Evolutionary conservation across 179 eudicot genomes (phyloP), one percentile per base, ranked within the genome.

Genomic region (Silene noctiflora): DNA sequence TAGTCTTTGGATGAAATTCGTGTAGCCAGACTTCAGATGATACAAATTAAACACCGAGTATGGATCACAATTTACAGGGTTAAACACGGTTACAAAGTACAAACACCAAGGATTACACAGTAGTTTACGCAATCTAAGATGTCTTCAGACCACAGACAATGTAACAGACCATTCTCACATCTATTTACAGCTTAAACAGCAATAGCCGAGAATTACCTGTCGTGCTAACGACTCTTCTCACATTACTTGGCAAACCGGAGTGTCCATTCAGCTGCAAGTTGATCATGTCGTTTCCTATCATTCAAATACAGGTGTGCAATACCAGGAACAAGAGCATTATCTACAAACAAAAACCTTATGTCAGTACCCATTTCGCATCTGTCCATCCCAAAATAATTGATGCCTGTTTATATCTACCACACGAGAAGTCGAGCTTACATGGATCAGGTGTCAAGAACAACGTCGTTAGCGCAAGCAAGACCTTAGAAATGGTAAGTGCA

Each of bases 251-350:
- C 99, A 73, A 95, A 95, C 67, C 99, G 88, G 39, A 76, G 81
- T 0, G 97, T 95, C 98, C 98, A 95, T 83, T 91, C 91, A 13
- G 97, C 97, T 65, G 99, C 98, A 78, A 88, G 76, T 84, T 90
- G 87, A 77, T 95, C 97, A 51, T 93, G 94, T 79, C 87, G 91
- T 51, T 83, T 80, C 80, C 84, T 87, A 78, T 95, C 98, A 21
- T 70, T 87, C 84, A 91, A 80, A 83, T 89, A 93, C 71, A 90
- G 78, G 77, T 78, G 93, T 5, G 96, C 98, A 67, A 90, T 87
- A 66, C 86, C 89, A 1, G 99, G 91, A 74, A 88, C 84, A 61
- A 87, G 84, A 2, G 97, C 86, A 77, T 88, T 81, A 83, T 87
- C 97, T 95, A 86, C 87, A 82, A 71, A 22, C 73, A 44, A 64